Evolutionary conservation across 768 basidiomycete species (phyloP).

Genomic region (Tremella yokohamensis): DNA sequence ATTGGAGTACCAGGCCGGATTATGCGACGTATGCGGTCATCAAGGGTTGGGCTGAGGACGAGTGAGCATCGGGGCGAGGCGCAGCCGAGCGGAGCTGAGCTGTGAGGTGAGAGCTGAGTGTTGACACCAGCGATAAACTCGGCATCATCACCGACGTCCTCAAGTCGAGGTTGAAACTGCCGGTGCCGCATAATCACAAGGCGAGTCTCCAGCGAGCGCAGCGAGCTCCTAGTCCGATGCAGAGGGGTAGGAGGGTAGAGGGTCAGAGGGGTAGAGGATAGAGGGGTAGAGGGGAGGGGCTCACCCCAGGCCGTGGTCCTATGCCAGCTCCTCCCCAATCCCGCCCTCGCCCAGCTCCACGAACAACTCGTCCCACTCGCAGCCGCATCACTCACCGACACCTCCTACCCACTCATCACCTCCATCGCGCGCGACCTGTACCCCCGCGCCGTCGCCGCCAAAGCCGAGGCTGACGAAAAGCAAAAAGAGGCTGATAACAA

Average conservation of each 20-base stretch:
- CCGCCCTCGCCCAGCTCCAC: not conserved
- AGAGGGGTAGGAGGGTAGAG: no score
- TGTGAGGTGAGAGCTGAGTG: no score
- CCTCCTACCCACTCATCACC: not conserved
- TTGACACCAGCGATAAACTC: conserved; percentile 1
- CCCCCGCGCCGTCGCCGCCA: not conserved
- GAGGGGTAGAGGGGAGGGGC: no score
- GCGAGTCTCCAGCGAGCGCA: not conserved
- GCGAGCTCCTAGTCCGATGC: no score
- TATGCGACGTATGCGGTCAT: no score
- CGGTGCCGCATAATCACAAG: not conserved
- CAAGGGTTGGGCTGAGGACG: no score
- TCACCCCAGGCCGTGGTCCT: not conserved
- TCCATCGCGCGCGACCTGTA: not conserved
- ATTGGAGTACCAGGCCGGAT: no score
- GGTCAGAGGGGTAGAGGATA: no score
- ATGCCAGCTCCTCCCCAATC: not conserved
- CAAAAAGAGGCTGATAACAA: not conserved
- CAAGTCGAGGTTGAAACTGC: not conserved
- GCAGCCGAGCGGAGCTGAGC: no score
- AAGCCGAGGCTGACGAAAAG: not conserved
- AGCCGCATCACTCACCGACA: not conserved
- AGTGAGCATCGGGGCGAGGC: no score
- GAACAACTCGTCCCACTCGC: not conserved
- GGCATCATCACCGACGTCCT: not conserved